A percentile compares a stretch with the other conserved stretches of the same genome.
These are phyloP conservation scores for Talaromyces funiculosus DNA, from an alignment of 2,329 filamentous ascomycete genomes.

Conservation along the genomic window DNA sequence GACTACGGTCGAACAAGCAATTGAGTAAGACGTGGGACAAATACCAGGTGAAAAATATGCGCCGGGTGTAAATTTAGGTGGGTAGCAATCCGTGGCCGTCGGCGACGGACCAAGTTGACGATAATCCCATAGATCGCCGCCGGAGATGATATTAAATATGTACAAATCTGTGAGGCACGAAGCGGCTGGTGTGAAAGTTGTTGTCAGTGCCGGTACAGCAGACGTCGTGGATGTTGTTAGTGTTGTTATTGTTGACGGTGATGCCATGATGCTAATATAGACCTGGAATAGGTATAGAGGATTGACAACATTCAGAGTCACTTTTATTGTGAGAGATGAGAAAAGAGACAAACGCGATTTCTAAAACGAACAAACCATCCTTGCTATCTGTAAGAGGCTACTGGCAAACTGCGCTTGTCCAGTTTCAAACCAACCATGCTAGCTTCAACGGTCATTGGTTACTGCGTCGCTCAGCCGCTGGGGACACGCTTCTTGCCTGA, in stretches of 20 bases:
- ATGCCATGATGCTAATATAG: not conserved
- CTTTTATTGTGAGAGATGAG: not conserved
- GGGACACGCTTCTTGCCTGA: not conserved
- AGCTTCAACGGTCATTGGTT: not conserved
- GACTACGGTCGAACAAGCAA: conserved; percentile 3
- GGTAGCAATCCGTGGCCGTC: conserved; percentile 5
- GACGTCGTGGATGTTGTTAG: not conserved
- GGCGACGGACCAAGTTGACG: conserved; percentile 3
- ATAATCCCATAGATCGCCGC: not conserved
- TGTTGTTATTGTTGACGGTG: not conserved
- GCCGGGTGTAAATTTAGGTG: not conserved
- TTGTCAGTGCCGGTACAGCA: not conserved
- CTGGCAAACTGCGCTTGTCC: not conserved
- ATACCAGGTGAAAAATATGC: conserved; percentile 7
- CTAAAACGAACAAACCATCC: not conserved
- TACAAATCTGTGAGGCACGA: conserved; percentile 10
- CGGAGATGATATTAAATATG: not conserved
- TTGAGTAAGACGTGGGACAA: not conserved
- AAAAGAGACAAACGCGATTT: not conserved
- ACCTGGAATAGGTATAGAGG: not conserved
- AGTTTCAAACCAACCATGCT: not conserved
- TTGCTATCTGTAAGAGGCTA: not conserved
- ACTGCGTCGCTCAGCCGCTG: not conserved
- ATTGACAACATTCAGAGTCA: not conserved
- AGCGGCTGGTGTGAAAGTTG: conserved; percentile 7